phyloP scores from a whole-genome alignment of 176 grass and related monocot species.

The Carex pumila region DNA sequence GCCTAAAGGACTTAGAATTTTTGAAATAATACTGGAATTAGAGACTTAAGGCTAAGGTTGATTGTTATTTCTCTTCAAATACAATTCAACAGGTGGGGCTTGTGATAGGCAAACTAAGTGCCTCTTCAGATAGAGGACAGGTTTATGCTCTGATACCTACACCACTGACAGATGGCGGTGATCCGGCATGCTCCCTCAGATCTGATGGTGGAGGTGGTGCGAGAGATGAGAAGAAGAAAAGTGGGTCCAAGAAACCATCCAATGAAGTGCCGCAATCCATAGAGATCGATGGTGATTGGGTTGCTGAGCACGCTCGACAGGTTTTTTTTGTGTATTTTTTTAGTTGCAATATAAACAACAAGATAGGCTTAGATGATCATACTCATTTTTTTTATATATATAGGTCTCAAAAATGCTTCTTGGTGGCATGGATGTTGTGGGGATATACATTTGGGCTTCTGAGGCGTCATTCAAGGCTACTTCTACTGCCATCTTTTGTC shows the following conservation, averaged over 20 bases:
- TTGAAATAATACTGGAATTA: background rate
- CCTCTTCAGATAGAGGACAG: conserved; percentile 54
- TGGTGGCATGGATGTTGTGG: conserved; percentile 75
- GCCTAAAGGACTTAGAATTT: background rate
- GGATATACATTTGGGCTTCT: conserved; percentile 77
- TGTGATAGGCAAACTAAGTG: conserved; percentile 70
- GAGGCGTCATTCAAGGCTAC: conserved; percentile 81
- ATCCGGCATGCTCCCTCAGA: conserved; percentile 59
- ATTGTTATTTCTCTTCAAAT: background rate
- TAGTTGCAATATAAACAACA: background rate
- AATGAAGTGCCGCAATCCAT: conserved; percentile 30
- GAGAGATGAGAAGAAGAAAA: conserved; percentile 32
- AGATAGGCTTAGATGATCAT: background rate
- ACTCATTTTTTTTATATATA: background rate
- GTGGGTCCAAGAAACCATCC: conserved; percentile 32
- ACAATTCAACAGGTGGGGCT: conserved; percentile 49
- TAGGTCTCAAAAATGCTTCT: conserved; percentile 85
- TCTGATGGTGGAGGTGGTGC: conserved; percentile 5
- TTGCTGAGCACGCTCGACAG: conserved; percentile 86
- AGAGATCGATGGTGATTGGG: conserved; percentile 73
- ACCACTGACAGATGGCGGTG: conserved; percentile 60
- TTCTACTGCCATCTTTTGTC: conserved; percentile 45
- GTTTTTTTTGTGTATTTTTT: conserved; percentile 20
- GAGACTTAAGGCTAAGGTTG: background rate
- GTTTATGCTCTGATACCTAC: conserved; percentile 86